A percentile compares a stretch with the other conserved stretches of the same genome.
These are phyloP conservation scores for Limtongozyma cylindracea DNA, from an alignment of 805 yeast species.

Conservation along the genomic window DNA sequence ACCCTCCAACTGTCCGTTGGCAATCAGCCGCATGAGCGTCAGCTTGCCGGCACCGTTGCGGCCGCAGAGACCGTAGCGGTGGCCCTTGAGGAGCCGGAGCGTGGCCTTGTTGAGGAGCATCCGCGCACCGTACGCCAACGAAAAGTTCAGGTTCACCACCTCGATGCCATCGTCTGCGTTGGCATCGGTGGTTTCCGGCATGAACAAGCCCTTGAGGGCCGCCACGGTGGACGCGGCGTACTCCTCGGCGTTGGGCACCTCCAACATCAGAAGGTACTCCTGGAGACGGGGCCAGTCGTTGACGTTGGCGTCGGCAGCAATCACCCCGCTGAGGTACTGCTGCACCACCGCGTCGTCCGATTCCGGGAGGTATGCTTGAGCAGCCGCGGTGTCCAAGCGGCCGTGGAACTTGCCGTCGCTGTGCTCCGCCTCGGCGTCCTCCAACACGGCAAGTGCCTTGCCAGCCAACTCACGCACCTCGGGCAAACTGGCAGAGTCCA, in stretches of 20 bases:
- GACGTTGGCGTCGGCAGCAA: slow-evolving; percentile 15
- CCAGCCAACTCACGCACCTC: slow-evolving; percentile 87
- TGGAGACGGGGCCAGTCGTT: slow-evolving; percentile 21
- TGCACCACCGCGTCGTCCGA: slow-evolving; percentile 7
- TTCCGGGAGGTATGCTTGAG: too few species aligned
- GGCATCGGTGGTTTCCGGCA: slow-evolving; percentile 13
- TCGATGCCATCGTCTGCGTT: slow-evolving; percentile 64
- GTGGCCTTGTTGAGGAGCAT: slow-evolving; percentile 89
- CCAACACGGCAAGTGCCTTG: slow-evolving; percentile 63
- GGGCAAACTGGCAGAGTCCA: slow-evolving; percentile 77
- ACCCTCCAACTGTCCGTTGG: slow-evolving; percentile 92
- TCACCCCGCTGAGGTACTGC: slow-evolving; percentile 18
- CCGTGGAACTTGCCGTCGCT: slow-evolving; percentile 58
- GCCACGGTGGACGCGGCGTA: too few species aligned
- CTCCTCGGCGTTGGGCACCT: slow-evolving; percentile 4
- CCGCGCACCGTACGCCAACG: slow-evolving; percentile 92
- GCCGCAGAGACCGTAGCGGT: slow-evolving; percentile 94
- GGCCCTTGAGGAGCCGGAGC: slow-evolving; percentile 74
- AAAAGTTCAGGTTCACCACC: slow-evolving; percentile 84
- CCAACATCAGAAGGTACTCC: slow-evolving; percentile 17
- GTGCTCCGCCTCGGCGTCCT: slow-evolving; percentile 51
- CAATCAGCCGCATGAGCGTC: slow-evolving; percentile 88
- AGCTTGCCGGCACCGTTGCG: slow-evolving; percentile 98
- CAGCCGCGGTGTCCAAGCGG: slow-evolving; percentile 7
- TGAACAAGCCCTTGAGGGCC: too few species aligned